These are phyloP conservation scores for Beverwykella pulmonaria DNA, from an alignment of 495 filamentous ascomycete species.

Conservation along the genomic window DNA sequence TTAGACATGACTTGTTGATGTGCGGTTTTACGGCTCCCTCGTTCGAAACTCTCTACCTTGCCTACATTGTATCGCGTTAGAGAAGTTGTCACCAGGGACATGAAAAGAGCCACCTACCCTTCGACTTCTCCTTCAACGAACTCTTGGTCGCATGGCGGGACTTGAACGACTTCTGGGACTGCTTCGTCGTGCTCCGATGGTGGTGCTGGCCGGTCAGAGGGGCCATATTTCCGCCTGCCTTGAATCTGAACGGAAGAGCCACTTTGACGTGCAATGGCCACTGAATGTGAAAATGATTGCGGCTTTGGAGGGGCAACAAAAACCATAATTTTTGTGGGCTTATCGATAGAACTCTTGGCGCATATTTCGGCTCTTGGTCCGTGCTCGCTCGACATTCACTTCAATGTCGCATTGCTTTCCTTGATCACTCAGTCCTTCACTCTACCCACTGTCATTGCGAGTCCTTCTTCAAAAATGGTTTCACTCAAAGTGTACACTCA, in stretches of 20 bases:
- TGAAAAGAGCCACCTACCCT: conserved; percentile 58
- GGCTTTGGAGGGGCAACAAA: not conserved
- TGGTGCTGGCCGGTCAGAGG: conserved; percentile 59
- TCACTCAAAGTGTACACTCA: too few relatives aligned
- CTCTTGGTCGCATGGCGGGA: conserved; percentile 86
- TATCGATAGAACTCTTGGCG: conserved; percentile 28
- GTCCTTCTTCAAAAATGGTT: too few relatives aligned
- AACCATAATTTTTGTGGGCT: conserved; percentile 32
- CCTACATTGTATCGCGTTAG: conserved; percentile 51
- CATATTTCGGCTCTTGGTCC: not conserved
- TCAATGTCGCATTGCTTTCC: not conserved
- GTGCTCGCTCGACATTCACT: not conserved
- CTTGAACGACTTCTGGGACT: conserved; percentile 85
- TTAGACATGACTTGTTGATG: conserved; percentile 98
- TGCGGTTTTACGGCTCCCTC: conserved; percentile 75
- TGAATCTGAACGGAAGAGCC: conserved; percentile 83
- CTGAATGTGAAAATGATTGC: not conserved
- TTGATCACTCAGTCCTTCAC: too few relatives aligned
- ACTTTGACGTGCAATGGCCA: conserved; percentile 33
- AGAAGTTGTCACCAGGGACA: not conserved
- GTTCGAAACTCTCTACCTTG: conserved; percentile 61
- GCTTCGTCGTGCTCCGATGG: conserved; percentile 89
- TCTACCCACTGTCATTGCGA: too few relatives aligned
- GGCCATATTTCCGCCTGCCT: conserved; percentile 74
- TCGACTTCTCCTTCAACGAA: conserved; percentile 74